Evolutionary conservation across 2,329 filamentous ascomycete genomes (phyloP).

Genomic region (Penicillium verrucosum): DNA sequence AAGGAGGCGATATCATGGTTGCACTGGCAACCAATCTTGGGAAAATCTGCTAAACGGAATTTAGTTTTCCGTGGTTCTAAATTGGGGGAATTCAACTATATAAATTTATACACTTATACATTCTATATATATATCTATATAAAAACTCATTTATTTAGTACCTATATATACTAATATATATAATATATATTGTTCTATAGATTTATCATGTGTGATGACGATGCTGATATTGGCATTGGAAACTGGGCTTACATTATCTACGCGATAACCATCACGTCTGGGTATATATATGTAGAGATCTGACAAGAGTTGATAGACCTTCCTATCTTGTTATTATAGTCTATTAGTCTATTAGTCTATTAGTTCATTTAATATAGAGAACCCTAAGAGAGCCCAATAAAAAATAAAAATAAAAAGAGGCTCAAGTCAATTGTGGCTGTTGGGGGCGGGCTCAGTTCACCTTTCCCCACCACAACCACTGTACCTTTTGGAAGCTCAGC

Average conservation of each 20-base stretch:
- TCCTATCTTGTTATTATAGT: not conserved
- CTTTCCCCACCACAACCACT: conserved; percentile 7
- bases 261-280: not conserved
- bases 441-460: not conserved
- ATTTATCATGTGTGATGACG: conserved; percentile 7
- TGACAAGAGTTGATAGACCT: not conserved
- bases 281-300: not conserved
- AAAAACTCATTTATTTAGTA: not conserved
- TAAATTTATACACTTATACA: not conserved
- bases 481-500: conserved; percentile 4
- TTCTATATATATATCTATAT: not conserved
- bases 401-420: not conserved
- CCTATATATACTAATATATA: not conserved
- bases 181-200: not conserved
- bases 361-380: not conserved
- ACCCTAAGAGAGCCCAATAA: not conserved
- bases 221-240: conserved; percentile 6
- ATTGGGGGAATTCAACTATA: not conserved
- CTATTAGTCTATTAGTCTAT: no score
- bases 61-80: not conserved
- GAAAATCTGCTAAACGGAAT: not conserved
- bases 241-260: not conserved
- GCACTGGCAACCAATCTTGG: conserved; percentile 6
- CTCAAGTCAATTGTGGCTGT: not conserved
- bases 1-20: conserved; percentile 3